Percentiles rank a stretch among this genome's conserved stretches.
Conservation (phyloP, 257 asterid genomes). For the Nicotiana attenuata region DNA sequence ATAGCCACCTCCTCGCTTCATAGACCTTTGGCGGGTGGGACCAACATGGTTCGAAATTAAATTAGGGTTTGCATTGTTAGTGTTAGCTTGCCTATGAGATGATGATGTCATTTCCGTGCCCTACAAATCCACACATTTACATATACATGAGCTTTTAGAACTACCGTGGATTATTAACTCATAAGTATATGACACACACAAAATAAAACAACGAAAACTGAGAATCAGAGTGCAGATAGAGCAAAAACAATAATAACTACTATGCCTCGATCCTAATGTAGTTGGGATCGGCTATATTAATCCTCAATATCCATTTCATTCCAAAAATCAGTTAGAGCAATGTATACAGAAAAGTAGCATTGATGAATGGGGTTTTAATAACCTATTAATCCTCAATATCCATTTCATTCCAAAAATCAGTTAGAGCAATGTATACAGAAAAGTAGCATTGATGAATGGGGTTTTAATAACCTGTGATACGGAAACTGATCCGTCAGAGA, state of each 20-base stretch:
- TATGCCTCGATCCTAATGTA: neutral
- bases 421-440: slow-evolving; percentile 13
- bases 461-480: slow-evolving; percentile 41
- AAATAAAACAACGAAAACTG: neutral
- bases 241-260: neutral
- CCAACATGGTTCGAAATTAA: slow-evolving; percentile 30
- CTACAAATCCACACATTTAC: slow-evolving; percentile 13
- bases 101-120: slow-evolving; percentile 30
- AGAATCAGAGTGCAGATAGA: neutral
- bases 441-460: neutral
- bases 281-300: neutral
- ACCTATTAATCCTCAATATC: slow-evolving; percentile 53
- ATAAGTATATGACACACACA: neutral
- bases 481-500: slow-evolving; percentile 29
- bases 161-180: no score
- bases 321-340: neutral
- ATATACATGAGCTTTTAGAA: no score
- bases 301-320: neutral
- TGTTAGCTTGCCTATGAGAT: slow-evolving; percentile 34
- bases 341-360: slow-evolving; percentile 14
- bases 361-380: neutral
- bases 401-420: neutral
- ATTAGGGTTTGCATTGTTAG: slow-evolving; percentile 25
- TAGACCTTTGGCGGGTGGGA: slow-evolving; percentile 46
- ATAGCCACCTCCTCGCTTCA: slow-evolving; percentile 38